phyloP scores from a whole-genome alignment of 768 basidiomycete species.

The Lanmaoa pseudosensibilis region DNA sequence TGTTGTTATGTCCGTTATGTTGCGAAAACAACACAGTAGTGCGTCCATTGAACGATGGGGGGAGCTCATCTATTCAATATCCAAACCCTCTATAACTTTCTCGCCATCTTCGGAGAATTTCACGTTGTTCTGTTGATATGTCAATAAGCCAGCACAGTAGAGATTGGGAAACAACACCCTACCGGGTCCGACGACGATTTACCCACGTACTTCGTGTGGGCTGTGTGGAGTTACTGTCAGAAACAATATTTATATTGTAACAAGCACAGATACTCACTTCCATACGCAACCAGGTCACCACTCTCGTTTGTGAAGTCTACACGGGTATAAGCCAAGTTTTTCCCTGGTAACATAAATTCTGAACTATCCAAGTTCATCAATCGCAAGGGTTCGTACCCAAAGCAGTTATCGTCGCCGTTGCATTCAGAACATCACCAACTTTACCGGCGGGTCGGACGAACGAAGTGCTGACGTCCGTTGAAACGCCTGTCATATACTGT shows the following conservation, averaged over 20 bases:
- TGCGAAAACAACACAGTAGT: not conserved
- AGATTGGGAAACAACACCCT: conserved; percentile 2
- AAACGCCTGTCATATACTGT: conserved; percentile 86
- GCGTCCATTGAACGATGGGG: not conserved
- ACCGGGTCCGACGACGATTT: conserved; percentile 54
- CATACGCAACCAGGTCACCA: conserved; percentile 78
- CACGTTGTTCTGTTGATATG: conserved; percentile 57
- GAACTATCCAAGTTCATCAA: not conserved
- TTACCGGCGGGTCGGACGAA: conserved; percentile 79
- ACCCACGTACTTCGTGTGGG: conserved; percentile 85
- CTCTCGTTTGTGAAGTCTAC: conserved; percentile 67
- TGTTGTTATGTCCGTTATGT: not conserved
- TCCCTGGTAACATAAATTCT: conserved; percentile 46
- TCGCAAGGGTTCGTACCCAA: conserved; percentile 47
- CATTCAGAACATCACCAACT: conserved; percentile 63
- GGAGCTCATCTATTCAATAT: conserved; percentile 14
- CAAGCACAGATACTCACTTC: conserved; percentile 49
- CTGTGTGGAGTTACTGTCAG: conserved; percentile 38
- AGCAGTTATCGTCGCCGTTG: conserved; percentile 64
- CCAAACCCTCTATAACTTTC: conserved; percentile 55
- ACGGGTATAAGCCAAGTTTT: conserved; percentile 76
- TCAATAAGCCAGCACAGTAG: not conserved
- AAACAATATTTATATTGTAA: too few species aligned
- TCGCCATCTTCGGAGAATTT: conserved; percentile 81
- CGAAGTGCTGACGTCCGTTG: conserved; percentile 76